Evolutionary conservation across 208 protist species (phyloP).

Genomic region (Leishmania lainsoni): DNA sequence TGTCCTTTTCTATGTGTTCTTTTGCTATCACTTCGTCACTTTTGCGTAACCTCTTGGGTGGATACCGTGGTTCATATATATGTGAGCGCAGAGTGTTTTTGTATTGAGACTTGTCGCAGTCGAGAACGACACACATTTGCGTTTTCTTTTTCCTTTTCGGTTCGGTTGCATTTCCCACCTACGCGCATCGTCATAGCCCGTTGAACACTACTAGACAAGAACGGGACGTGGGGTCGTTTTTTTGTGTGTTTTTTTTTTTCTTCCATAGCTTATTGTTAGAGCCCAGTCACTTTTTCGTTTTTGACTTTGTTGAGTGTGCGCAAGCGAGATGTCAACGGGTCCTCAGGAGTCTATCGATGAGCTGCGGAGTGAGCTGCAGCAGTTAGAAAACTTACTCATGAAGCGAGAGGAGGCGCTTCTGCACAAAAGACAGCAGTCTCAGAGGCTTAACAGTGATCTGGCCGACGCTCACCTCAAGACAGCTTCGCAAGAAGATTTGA

Average conservation of each 20-base stretch:
- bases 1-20: neutral
- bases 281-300: neutral
- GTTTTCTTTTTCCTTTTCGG: neutral
- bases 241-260: neutral
- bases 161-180: neutral
- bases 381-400: slow-evolving; percentile 46
- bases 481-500: slow-evolving; percentile 14
- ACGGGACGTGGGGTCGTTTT: neutral
- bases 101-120: neutral
- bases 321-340: neutral
- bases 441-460: slow-evolving; percentile 22
- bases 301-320: too few relatives aligned
- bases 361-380: slow-evolving; percentile 44
- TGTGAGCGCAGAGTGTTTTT: neutral
- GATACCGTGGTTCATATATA: neutral
- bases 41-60: neutral
- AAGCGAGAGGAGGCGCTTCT: slow-evolving; percentile 24
- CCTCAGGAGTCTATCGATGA: slow-evolving; percentile 35
- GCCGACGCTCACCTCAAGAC: neutral
- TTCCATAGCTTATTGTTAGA: neutral
- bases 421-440: slow-evolving; percentile 21
- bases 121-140: neutral
- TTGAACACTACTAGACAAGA: neutral
- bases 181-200: neutral
- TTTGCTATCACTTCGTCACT: neutral